Base-by-base conservation (phyloP, 2,329 filamentous ascomycete species). In the Neoascochyta sp. region DNA sequence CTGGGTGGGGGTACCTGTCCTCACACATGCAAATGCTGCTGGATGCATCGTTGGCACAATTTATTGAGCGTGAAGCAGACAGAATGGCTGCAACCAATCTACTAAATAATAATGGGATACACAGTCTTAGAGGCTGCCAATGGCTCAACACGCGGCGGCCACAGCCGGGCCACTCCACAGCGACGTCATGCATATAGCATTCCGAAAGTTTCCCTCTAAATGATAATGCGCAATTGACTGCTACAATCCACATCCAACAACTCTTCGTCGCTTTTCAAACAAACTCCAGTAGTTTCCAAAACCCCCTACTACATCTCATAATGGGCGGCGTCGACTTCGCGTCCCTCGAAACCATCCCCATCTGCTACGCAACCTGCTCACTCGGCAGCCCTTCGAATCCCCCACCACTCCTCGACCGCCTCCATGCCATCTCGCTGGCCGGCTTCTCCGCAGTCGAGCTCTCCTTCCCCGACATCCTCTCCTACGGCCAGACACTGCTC, bases 381-480 rank as follows among this genome's bases (percentile, higher is more conserved):
- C 70, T 80, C 14, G 70, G 71, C 24, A 64, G 29, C 16, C 54
- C 55, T 0, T 62, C 64, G 39, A 60, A 57, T 32, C 60, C 39
- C 39, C 62, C 39, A 36, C 75, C 71, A 2, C 69, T 83, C 1
- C 74, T 74, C 21, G 65, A 75, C 23, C 81, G 80, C 42, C 67
- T 83, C 8, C 62, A 72, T 23, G 77, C 78, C 22, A 78, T 87
- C 43, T 67, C 77, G n/a, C 64, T 66, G 1, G 78, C 76, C 1
- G 80, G 79, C 3, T 86, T 87, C 56, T 64, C 70, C 8, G 81
- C 72, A 9, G 80, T 89, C 36, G 85, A 89, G 60, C 74, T 89
- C 6, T 79, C 79, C 1, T 85, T 88, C 64, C 80, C 82, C 0
- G 83, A 89, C 45, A 75, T 90, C 3, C 58, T 81, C 8, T 63